Conservation (phyloP, 2,329 filamentous ascomycete species). For the Colletotrichum kahawae region DNA sequence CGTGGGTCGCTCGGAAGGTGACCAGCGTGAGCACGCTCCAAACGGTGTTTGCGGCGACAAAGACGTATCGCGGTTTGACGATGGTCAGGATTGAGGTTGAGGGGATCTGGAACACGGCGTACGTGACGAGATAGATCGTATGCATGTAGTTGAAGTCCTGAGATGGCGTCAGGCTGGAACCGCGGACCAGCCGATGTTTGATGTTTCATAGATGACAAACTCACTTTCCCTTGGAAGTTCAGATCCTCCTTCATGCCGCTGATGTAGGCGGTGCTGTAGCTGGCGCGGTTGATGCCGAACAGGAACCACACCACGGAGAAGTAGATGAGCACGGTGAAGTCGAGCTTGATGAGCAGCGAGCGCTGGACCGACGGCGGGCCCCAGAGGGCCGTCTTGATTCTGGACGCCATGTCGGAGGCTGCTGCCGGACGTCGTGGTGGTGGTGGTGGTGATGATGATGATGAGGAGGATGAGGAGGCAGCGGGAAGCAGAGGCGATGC, state of each 20-base stretch:
- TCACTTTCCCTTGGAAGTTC: slow-evolving; percentile 37
- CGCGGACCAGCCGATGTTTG: not conserved
- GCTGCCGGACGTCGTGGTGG: not conserved
- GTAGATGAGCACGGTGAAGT: slow-evolving; percentile 46
- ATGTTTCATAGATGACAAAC: not conserved
- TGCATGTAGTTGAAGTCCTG: slow-evolving; percentile 43
- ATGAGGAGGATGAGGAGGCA: not conserved
- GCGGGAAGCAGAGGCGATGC: slow-evolving; percentile 2
- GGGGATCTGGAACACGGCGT: slow-evolving; percentile 49
- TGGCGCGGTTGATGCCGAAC: slow-evolving; percentile 48
- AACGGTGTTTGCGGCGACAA: slow-evolving; percentile 41
- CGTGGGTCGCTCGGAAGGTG: slow-evolving; percentile 44
- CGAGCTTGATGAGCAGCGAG: slow-evolving; percentile 40
- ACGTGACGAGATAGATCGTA: slow-evolving; percentile 39
- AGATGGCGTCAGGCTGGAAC: not conserved
- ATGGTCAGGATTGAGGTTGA: slow-evolving; percentile 38
- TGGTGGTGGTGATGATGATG: not conserved
- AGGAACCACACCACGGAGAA: slow-evolving; percentile 53
- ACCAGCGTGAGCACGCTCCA: slow-evolving; percentile 49
- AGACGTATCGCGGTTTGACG: slow-evolving; percentile 14
- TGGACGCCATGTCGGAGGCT: not conserved
- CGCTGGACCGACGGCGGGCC: slow-evolving; percentile 25
- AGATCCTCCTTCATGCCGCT: slow-evolving; percentile 45
- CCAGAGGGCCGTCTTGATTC: slow-evolving; percentile 4
- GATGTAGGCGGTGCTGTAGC: slow-evolving; percentile 47